Evolutionary conservation across 495 filamentous ascomycete species (phyloP).

Genomic region (Aspergillus cavernicola): DNA sequence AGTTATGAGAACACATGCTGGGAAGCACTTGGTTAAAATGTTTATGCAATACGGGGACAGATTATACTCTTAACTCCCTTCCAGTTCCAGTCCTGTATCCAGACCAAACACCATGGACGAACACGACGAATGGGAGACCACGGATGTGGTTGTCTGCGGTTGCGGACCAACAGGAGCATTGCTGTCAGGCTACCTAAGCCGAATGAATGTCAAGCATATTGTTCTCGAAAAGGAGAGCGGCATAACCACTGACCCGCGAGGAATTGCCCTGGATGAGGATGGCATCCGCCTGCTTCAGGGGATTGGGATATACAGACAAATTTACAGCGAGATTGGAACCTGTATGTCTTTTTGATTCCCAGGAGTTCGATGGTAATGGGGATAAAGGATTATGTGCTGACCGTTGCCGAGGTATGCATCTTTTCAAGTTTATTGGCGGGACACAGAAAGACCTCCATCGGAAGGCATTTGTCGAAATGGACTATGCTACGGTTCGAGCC

Average conservation of each 20-base stretch:
- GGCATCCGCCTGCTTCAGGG: constrained; percentile 45
- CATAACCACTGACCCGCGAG: constrained; percentile 48
- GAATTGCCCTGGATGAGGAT: constrained; percentile 49
- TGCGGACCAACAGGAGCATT: constrained; percentile 37
- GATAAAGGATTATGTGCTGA: no score
- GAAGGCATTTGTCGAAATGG: constrained; percentile 25
- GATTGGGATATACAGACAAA: constrained; percentile 38
- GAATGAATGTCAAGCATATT: constrained; percentile 24
- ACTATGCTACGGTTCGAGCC: constrained; percentile 23
- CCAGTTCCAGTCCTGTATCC: no score
- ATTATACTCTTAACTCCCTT: no score
- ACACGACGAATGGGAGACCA: constrained; percentile 20
- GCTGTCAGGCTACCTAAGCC: constrained; percentile 32
- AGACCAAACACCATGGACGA: no score
- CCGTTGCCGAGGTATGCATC: no score
- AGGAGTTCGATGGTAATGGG: constrained; percentile 20
- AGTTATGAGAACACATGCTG: no score
- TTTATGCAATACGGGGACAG: no score
- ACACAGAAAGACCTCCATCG: constrained; percentile 16
- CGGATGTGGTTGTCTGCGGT: constrained; percentile 38
- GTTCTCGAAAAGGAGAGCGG: constrained; percentile 42
- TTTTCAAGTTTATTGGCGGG: constrained; percentile 28
- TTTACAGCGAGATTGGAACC: constrained; percentile 32
- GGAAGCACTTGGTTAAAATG: no score
- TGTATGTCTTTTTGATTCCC: constrained; percentile 17